Evolutionary conservation across 2,329 filamentous ascomycete genomes (phyloP).

Genomic region (Thelonectria olida): DNA sequence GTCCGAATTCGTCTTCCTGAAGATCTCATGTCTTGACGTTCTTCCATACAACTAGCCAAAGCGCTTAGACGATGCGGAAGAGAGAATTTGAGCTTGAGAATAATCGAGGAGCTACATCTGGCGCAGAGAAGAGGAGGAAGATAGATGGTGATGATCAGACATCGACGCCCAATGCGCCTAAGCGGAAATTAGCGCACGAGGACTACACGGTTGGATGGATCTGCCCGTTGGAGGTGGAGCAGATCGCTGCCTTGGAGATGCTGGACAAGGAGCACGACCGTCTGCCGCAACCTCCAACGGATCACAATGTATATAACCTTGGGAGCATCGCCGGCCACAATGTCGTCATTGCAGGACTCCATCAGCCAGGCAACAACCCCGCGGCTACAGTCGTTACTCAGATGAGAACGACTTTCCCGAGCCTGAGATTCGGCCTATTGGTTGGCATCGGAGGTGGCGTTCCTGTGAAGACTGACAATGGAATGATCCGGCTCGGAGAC

Average conservation of each 20-base stretch:
- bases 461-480: slow-evolving; percentile 26
- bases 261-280: slow-evolving; percentile 36
- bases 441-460: slow-evolving; percentile 38
- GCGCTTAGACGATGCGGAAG: no score
- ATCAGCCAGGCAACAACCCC: slow-evolving; percentile 41
- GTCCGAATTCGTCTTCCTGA: no score
- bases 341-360: slow-evolving; percentile 44
- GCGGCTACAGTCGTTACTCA: slow-evolving; percentile 45
- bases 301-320: slow-evolving; percentile 39
- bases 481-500: slow-evolving; percentile 35
- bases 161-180: no score
- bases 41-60: no score
- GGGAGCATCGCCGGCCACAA: slow-evolving; percentile 44
- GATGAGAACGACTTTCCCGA: slow-evolving; percentile 46
- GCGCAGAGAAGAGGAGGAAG: no score
- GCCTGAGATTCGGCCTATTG: slow-evolving; percentile 32
- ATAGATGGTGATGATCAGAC: no score
- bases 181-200: no score
- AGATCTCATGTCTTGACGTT: no score
- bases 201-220: slow-evolving; percentile 45
- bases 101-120: no score
- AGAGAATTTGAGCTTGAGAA: no score
- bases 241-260: slow-evolving; percentile 37
- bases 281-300: slow-evolving; percentile 11
- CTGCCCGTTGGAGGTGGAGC: slow-evolving; percentile 39